Conservation (phyloP, 2,329 filamentous ascomycete species). For the Trichoderma endophyticum region DNA sequence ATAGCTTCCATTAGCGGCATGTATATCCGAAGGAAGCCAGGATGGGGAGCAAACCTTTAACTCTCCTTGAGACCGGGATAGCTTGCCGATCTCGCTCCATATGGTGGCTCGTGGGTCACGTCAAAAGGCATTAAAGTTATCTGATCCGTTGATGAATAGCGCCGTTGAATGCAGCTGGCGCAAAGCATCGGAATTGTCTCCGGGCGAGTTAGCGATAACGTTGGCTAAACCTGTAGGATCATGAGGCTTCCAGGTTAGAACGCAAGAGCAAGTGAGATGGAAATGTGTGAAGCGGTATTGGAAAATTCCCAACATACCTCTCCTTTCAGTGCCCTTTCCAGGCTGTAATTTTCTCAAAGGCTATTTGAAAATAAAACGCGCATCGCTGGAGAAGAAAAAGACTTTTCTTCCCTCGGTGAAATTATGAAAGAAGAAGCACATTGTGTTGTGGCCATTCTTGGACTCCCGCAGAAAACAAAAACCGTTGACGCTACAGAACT, state of each 20-base stretch:
- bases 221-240: not conserved
- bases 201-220: not conserved
- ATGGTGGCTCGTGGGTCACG: not conserved
- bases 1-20: not conserved
- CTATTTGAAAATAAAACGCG: not conserved
- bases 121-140: slow-evolving; percentile 9
- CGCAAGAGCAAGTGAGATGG: not conserved
- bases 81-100: not conserved
- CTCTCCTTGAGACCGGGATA: not conserved
- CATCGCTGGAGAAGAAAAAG: not conserved
- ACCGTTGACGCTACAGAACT: not conserved
- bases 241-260: not conserved
- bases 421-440: not conserved
- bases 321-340: not conserved
- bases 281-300: not conserved
- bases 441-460: not conserved
- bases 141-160: not conserved
- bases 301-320: not conserved
- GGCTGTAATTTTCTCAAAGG: not conserved
- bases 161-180: not conserved
- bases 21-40: not conserved
- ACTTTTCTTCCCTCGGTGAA: not conserved
- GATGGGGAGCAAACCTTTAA: not conserved
- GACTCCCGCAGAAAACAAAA: not conserved
- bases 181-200: not conserved